phyloP scores from a whole-genome alignment of 192 early-diverging fungal genomes.

The Backusella morwellensis region DNA sequence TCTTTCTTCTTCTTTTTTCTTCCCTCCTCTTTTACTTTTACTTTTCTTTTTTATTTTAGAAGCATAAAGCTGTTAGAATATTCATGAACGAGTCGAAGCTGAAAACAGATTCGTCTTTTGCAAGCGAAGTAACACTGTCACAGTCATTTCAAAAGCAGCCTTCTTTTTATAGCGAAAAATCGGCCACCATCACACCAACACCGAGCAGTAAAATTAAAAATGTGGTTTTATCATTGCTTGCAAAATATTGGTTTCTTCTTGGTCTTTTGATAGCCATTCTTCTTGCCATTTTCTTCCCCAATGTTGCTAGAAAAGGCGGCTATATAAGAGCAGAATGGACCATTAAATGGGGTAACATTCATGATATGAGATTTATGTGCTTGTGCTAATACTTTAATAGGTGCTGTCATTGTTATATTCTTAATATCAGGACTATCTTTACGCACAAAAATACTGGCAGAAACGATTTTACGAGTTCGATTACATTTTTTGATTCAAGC shows the following conservation, averaged over 20 bases:
- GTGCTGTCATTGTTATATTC: conserved; percentile 36
- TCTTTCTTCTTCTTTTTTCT: neutral
- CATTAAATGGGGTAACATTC: conserved; percentile 58
- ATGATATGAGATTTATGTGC: neutral
- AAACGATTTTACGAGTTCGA: conserved; percentile 35
- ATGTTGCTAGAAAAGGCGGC: conserved; percentile 52
- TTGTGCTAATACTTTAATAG: neutral
- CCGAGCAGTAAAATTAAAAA: neutral
- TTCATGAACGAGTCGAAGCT: conserved; percentile 19
- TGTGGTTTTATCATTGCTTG: neutral
- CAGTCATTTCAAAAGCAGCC: neutral
- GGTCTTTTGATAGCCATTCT: conserved; percentile 61
- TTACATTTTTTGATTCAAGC: conserved; percentile 62
- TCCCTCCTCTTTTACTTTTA: neutral
- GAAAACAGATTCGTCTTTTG: conserved; percentile 16
- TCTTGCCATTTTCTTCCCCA: conserved; percentile 57
- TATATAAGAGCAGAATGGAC: conserved; percentile 57
- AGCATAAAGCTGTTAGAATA: neutral
- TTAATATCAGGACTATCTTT: conserved; percentile 36
- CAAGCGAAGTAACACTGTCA: conserved; percentile 14
- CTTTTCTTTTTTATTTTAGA: neutral
- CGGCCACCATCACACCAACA: neutral
- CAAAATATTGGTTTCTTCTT: conserved; percentile 54
- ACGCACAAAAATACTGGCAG: conserved; percentile 24
- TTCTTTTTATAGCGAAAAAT: conserved; percentile 8